Evolutionary conservation across 805 yeast genomes (phyloP), one percentile per base, ranked within the genome.

Genomic region (Candida loeiensis): DNA sequence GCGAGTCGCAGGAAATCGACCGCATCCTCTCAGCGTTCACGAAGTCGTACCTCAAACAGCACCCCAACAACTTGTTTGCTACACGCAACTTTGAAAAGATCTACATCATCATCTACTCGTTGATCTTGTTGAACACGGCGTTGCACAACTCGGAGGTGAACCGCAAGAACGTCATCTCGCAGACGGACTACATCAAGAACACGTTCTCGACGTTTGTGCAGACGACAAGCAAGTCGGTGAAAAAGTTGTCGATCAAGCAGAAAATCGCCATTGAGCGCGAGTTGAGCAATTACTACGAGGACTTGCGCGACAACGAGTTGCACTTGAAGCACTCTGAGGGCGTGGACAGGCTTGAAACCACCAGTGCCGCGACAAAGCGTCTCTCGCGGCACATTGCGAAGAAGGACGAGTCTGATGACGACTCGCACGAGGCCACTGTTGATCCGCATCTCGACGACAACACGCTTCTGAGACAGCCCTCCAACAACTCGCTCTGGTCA

Each of bases 1-100:
- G 91, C 5, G 95, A 88, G 61, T 79, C 93, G 2, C 90, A 84
- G 51, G 84, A 82, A 51, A 79, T 87, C 38, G 93, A 86, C 59
- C 72, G 85, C 36, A 74, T 87, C 21, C 63, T 88, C 41, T 81
- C 83, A 32, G 71, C 80, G 3, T 81, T 85, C 53, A 76, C 93
- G 14, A 66, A 68, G 38, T 74, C 80, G 39, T 87, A 90, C 81
- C 63, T 69, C 16, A 56, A 56, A 20, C 74, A 58, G 64, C 77
- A 66, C 62, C 74, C 70, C 15, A 62, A 50, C 40, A 73, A 69
- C 55, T 70, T 68, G 31, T 79, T 66, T 55, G 72, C 67, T 55
- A 77, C 73, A 53, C 62, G 60, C 40, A 74, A 69, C 53, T 64
- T 66, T 45, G 85, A 71, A 37, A 79, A 64, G 41, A 65, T 84